Evolutionary conservation across 2,329 filamentous ascomycete genomes (phyloP), one percentile per base, ranked within the genome.

Genomic region (Podosphaera xanthii): DNA sequence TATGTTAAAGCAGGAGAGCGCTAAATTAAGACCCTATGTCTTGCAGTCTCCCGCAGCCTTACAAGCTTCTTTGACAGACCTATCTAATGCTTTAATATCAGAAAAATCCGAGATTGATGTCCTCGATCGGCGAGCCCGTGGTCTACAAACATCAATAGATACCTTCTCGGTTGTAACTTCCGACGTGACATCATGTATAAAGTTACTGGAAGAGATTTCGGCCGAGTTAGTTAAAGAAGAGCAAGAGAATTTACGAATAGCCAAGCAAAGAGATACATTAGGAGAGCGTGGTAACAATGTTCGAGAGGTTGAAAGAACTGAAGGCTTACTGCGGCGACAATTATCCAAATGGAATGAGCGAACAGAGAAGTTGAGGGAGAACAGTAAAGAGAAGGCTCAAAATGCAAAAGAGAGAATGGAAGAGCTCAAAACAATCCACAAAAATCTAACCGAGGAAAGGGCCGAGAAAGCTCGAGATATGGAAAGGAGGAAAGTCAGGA

Each of bases 21-120:
- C 84, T 59, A 97, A 96, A 71, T 74, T 98, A 61, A 81, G 87
- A 59, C 92, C 92, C 10, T 98, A 98, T 70, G 88, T 92, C 49
- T 79, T 91, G 60, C 88, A 97, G 69, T 94, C 86, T 66, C 88
- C 91, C 0, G 84, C 83, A 2, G 83, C 83, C 14, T 77, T 98
- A 35, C 90, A 97, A 70, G 79, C 85, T 38, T 84, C 84, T 52
- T 74, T 98, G 59, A 80, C 84, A 2, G 89, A 96, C 63, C 75
- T 98, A 59, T 87, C 83, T 62, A 84, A 87, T 67, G 87, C 82
- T 55, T 76, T 97, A 58, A 79, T 78, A 63, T 77, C 77, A 57
- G 90, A 96, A 70, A 91, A 91, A 68, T 75, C 81, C 8, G 86
- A 91, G 61, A 94, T 96, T 62, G 91, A 97, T 67, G 76, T 82